Evolutionary conservation across 164 flowering plant genomes (phyloP), one percentile per base, ranked within the genome.

Genomic region (Magnolia officinalis): DNA sequence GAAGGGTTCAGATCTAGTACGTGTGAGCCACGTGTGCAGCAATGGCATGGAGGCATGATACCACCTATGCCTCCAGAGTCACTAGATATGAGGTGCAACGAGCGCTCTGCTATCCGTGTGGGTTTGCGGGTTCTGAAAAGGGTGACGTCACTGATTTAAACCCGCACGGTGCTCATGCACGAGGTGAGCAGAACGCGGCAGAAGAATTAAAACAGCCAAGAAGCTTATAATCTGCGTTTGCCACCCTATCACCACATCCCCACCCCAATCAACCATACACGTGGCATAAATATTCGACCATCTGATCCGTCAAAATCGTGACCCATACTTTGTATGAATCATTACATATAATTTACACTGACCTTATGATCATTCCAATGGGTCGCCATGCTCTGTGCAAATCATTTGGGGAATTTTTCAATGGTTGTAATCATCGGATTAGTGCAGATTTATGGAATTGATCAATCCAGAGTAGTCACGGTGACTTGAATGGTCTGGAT

Each of bases 111-210:
- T 23, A 55, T 72, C 61, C 55, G 64, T 72, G 29, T 55, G 74
- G 63, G 64, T 72, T 72, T 72, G 76, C 65, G 21, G 52, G 55
- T 20, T 74, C 20, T 31, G n/a, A 20, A 66, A 66, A 14, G 4
- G n/a, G 24, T 65, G 71, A 23, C 45, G 51, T 63, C 63, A 67
- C 11, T 66, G 76, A 66, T 74, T 64, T 59, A 74, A 67, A 16
- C 71, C 71, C 61, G 71, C 70, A 65, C 76, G 76, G 68, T 63
- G 58, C 59, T 51, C 20, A 50, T 50, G 76, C 76, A 74, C n/a
- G 76, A 37, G 76, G 24, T 50, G 55, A 49, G 29, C 55, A 50
- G 58, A 71, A 20, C 14, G 13, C 29, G 55, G 21, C 50, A 68
- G 14, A 19, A 14, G 55, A 50, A 71, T 71, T 71, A 49, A 71